Evolutionary conservation across 495 filamentous ascomycete species (phyloP), one percentile per base, ranked within the genome.

Genomic region (Aspergillus panamensis): DNA sequence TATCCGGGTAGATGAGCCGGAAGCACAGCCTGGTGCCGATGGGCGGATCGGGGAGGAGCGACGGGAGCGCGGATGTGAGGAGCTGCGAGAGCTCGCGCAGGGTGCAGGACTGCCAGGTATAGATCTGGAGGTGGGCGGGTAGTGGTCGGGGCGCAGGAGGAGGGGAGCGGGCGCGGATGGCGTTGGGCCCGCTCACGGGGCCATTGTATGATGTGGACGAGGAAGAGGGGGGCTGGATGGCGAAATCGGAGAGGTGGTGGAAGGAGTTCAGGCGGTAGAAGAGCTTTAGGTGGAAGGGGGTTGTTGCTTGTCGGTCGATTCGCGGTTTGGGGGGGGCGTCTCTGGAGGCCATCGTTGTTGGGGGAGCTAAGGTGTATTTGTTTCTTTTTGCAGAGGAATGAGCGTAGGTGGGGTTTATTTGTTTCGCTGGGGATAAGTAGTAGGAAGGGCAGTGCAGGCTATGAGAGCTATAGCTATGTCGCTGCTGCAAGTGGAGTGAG

Each of bases 231-330:
- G 49, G 48, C 17, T 8, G 42, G 19, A 48, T 10, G 40, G 66
- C 62, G 54, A 73, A 74, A 66, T 75, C 71, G 47, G 71, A 68
- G 39, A 74, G 66, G 39, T 81, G 79, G 77, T 92, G 88, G 64
- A 87, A 95, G 43, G 79, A 79, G 64, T 86, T 83, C 7, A 75
- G 79, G 57, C 85, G 82, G 75, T 95, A 95, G 78, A 93, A 96
- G 63, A 97, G 83, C 69, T 89, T 93, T 14, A 98, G 80, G 66
- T 92, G 84, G 77, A 97, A 96, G 39, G 94, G 94, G 2, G 88
- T 84, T 32, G 87, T 91, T 40, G 83, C 78, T 74, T 91, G 84
- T 68, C 91, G 84, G 73, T 91, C 83, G 59, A 76, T 72, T 35
- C 63, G 51, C 40, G 67, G 55, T 53, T 66, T 71, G 49, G 66